A percentile compares a stretch with the other conserved stretches of the same genome.
These are phyloP conservation scores for Xylariaceae sp. DNA, from an alignment of 2,329 filamentous ascomycete genomes.

Conservation along the genomic window DNA sequence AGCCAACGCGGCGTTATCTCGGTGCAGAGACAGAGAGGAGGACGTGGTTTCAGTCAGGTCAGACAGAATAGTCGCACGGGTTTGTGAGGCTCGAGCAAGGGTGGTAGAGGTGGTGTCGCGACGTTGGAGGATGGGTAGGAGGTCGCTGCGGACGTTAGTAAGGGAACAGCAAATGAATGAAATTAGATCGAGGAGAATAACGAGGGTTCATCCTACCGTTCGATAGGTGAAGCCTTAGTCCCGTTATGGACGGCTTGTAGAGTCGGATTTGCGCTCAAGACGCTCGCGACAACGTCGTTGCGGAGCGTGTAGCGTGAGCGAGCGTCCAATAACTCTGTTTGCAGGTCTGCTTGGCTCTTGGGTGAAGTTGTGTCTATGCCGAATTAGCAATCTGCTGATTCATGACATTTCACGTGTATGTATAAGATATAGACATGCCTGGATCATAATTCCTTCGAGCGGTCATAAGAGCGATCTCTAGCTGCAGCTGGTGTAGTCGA, in stretches of 20 bases:
- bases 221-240: slow-evolving; percentile 58
- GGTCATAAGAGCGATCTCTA: slow-evolving; percentile 66
- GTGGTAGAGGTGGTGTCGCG: slow-evolving; percentile 64
- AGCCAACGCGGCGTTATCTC: slow-evolving; percentile 60
- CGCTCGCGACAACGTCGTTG: slow-evolving; percentile 63
- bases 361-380: slow-evolving; percentile 22
- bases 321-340: slow-evolving; percentile 65
- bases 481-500: slow-evolving; percentile 63
- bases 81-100: slow-evolving; percentile 55
- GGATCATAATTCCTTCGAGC: slow-evolving; percentile 37
- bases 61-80: slow-evolving; percentile 45
- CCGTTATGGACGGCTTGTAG: slow-evolving; percentile 72
- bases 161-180: neutral
- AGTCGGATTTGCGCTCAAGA: slow-evolving; percentile 69
- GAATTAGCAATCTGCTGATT: too few relatives aligned
- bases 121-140: slow-evolving; percentile 61
- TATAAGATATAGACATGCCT: slow-evolving; percentile 23
- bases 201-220: slow-evolving; percentile 50
- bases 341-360: slow-evolving; percentile 45
- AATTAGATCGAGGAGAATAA: neutral
- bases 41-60: slow-evolving; percentile 54
- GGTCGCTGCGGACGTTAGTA: slow-evolving; percentile 43
- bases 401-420: too few relatives aligned
- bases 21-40: slow-evolving; percentile 51
- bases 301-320: slow-evolving; percentile 66